These are phyloP conservation scores for Crepidotus variabilis DNA, from an alignment of 768 basidiomycete genomes.

Conservation along the genomic window DNA sequence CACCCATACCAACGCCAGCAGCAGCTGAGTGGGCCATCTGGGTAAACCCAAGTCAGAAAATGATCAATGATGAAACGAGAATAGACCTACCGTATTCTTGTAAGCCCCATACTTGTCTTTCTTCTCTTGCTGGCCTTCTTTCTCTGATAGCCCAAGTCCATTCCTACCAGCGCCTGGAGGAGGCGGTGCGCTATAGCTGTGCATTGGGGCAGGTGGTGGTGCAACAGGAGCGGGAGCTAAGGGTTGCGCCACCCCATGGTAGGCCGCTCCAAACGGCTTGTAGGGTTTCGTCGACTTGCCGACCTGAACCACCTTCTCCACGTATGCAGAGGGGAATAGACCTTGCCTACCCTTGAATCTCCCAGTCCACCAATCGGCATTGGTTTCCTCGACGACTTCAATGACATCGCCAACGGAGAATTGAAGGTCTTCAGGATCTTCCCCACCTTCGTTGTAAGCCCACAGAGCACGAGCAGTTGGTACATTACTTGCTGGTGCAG, in stretches of 20 bases:
- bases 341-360: conserved; percentile 58
- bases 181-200: conserved; percentile 26
- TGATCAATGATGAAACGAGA: not conserved
- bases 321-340: conserved; percentile 75
- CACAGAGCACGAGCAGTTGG: conserved; percentile 55
- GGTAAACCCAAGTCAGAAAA: not conserved
- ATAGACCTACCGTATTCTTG: conserved; percentile 49
- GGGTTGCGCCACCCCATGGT: conserved; percentile 24
- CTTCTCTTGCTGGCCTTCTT: conserved; percentile 41
- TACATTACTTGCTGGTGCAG: conserved; percentile 14
- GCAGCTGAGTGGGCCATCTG: conserved; percentile 59
- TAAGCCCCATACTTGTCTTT: conserved; percentile 55
- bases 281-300: conserved; percentile 29
- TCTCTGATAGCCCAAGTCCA: conserved; percentile 43
- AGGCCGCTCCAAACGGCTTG: conserved; percentile 43
- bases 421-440: conserved; percentile 80
- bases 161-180: conserved; percentile 33
- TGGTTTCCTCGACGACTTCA: conserved; percentile 75
- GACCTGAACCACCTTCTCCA: conserved; percentile 45
- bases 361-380: conserved; percentile 88
- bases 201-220: not conserved
- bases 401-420: conserved; percentile 76
- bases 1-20: conserved; percentile 76
- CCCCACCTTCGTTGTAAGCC: conserved; percentile 54
- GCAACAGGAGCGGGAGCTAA: not conserved